phyloP scores from a whole-genome alignment of 2,329 filamentous ascomycete genomes.

The Ilyonectria destructans region DNA sequence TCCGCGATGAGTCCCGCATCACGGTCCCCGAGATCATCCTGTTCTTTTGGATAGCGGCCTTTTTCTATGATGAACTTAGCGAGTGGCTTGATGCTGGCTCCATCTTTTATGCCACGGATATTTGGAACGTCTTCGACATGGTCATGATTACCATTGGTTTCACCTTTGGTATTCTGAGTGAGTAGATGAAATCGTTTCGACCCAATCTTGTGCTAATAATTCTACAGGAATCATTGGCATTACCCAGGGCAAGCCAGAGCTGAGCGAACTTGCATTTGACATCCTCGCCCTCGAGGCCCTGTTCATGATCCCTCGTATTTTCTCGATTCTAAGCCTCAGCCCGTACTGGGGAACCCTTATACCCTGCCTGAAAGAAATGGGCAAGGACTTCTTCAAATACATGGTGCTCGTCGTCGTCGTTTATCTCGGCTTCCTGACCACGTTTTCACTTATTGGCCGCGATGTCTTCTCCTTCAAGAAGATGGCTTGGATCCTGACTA shows the following conservation, averaged over 20 bases:
- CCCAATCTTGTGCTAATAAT: constrained; percentile 20
- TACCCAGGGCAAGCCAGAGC: constrained; percentile 69
- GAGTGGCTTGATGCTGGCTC: constrained; percentile 90
- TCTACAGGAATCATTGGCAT: constrained; percentile 52
- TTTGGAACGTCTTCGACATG: constrained; percentile 84
- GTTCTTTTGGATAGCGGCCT: constrained; percentile 90
- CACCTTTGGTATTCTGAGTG: constrained; percentile 80
- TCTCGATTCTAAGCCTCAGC: constrained; percentile 87
- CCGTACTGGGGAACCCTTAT: constrained; percentile 94
- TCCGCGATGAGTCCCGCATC: constrained; percentile 77
- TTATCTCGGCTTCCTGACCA: constrained; percentile 91
- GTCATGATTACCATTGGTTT: constrained; percentile 82
- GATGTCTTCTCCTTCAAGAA: constrained; percentile 75
- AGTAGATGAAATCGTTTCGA: constrained; percentile 55
- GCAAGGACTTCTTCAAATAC: constrained; percentile 92
- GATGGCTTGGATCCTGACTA: constrained; percentile 85
- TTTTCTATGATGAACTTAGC: constrained; percentile 89
- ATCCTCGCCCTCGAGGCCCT: constrained; percentile 91
- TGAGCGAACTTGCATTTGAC: constrained; percentile 89
- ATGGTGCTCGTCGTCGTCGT: constrained; percentile 85
- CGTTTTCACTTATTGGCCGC: constrained; percentile 84
- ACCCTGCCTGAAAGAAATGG: constrained; percentile 94
- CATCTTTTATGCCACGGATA: constrained; percentile 87
- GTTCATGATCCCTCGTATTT: constrained; percentile 91
- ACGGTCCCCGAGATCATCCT: constrained; percentile 80